Evolutionary conservation across 2,329 filamentous ascomycete species (phyloP).

Genomic region (Cordyceps cicadae): DNA sequence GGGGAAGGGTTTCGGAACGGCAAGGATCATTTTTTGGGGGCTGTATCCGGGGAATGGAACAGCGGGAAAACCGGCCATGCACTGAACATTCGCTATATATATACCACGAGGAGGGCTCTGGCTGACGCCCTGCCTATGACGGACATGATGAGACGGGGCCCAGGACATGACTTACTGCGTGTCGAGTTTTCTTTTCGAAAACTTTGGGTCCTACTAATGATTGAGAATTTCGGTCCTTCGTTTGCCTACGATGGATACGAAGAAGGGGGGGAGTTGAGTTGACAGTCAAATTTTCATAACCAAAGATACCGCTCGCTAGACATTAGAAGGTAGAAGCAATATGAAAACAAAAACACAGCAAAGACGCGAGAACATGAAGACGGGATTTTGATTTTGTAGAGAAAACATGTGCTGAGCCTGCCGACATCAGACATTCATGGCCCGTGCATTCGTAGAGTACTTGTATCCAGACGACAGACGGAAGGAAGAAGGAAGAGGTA

Average conservation of each 20-base stretch:
- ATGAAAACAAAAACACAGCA: constrained; percentile 1
- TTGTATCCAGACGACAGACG: not conserved
- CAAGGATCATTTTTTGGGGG: constrained; percentile 21
- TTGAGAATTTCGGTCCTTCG: not conserved
- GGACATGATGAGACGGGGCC: constrained; percentile 8
- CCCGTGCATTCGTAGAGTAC: not conserved
- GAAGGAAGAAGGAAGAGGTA: not conserved
- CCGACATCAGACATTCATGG: not conserved
- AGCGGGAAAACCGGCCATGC: constrained; percentile 9
- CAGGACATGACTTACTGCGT: not conserved
- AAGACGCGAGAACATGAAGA: not conserved
- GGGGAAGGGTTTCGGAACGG: constrained; percentile 19
- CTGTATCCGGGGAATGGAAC: not conserved
- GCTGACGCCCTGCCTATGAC: not conserved
- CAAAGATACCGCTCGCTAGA: constrained; percentile 35
- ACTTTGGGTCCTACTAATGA: constrained; percentile 6
- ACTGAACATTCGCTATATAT: constrained; percentile 12
- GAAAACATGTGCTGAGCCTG: not conserved
- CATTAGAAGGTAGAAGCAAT: constrained; percentile 8
- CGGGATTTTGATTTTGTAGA: not conserved
- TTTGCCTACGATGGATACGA: not conserved
- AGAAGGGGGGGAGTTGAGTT: constrained; percentile 14
- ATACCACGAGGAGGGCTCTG: not conserved
- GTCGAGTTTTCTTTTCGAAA: not conserved
- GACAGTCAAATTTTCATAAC: constrained; percentile 17